Evolutionary conservation across 768 basidiomycete species (phyloP), one percentile per base, ranked within the genome.

Genomic region (Cystobasidiopsis lactophilus): DNA sequence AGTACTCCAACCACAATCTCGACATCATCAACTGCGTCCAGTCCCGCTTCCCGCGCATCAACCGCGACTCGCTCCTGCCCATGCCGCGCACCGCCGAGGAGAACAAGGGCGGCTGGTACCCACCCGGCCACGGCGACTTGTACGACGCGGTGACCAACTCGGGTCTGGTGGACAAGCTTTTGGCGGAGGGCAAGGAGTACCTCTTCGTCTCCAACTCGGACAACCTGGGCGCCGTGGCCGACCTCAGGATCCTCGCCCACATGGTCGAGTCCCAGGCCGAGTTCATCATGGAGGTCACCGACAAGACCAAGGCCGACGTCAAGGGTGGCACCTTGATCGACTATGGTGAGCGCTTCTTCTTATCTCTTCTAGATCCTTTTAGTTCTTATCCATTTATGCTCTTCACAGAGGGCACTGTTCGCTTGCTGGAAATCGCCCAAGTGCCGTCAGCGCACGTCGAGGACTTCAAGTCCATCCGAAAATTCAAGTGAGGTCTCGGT

Each of bases 191-290:
- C 68, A 93, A 91, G 67, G 85, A 95, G 70, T 95, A 91, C 70
- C 76, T 93, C 61, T 95, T 93, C 65, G 84, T 88, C 51, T 91
- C 86, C 68, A 95, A 95, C 74, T 86, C 86, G 44, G 89, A 93
- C 69, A 93, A 93, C 68, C 68, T 95, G 64, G 88, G 88, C 65
- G 89, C 86, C 57, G 79, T 81, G 57, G 83, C 83, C 62, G 83
- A 85, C 67, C 75, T 80, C 65, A 75, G 73, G 59, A 89, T 91
- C 63, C 56, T 58, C 51, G 65, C 69, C 59, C 79, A 86, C 66
- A 86, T 91, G 81, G 50, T 57, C 31, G 52, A 57, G 14, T 38
- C 55, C 24, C 56, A 57, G 39, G 39, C 56, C n/a, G 56, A 57
- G 48, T 57, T 57, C 56, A 29, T 57, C n/a, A 50, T 57, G 52